Base-by-base conservation (phyloP, 192 early-diverging fungal genomes). In the Coemansia sp. region DNA sequence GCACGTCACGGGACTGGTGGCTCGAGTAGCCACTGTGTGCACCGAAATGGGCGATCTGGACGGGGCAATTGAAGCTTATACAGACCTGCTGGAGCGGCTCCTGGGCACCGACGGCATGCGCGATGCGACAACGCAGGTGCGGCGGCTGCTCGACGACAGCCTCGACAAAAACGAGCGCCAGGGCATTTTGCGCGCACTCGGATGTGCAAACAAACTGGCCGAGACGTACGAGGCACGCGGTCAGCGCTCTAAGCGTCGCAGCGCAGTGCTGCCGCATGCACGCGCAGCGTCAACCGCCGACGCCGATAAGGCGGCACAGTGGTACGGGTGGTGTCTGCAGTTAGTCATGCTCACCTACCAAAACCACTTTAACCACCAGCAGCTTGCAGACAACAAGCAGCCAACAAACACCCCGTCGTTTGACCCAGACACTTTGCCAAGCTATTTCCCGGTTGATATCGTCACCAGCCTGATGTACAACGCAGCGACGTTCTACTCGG, bases 301-400 rank as follows among this genome's bases (percentile, higher is more conserved):
- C 53, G 50, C 64, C 0, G 32, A 49, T 39, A 74, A 65, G 38
- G 79, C 79, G 21, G 62, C 66, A 12, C 69, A 62, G n/a, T 82
- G 79, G 79, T 82, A 76, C 74, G 69, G 72, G n/a, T 82, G 79
- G 79, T 82, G 79, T 37, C 29, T 82, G 74, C 73, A 82, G 60
- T 32, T 82, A 5, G 70, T 73, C 6, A 82, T 66, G 70, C 67
- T 76, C 56, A 67, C 79, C 10, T 82, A 82, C 19, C 74, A 76
- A 62, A 76, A 75, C 49, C 74, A 82, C 63, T 72, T 53, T 38
- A 72, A 82, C 61, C 72, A 73, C 21, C 41, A 61, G 45, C 72
- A 65, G 62, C 65, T 71, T 10, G 65, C 64, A 38, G 52, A 80
- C 43, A 50, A 38, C 41, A 49, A 64, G 63, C 62, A 62, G 29